A percentile compares a stretch with the other conserved stretches of the same genome.
Evolutionary conservation across 192 early-diverging fungal genomes (phyloP).

Genomic region (Mortierella claussenii): DNA sequence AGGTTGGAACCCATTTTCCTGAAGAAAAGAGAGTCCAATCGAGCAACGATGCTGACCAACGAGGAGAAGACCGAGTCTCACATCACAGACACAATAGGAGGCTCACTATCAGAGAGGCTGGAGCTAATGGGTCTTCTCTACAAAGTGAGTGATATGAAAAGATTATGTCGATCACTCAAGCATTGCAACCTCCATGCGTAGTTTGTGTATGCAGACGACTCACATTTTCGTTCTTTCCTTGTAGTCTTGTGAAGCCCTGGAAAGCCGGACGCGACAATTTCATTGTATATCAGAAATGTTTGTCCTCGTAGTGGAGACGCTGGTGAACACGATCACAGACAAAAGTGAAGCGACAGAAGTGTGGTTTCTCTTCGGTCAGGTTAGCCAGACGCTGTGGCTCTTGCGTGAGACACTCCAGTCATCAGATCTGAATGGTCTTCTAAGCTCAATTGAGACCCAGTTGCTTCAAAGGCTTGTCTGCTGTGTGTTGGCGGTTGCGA

Average conservation of each 20-base stretch:
- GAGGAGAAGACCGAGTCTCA: conserved; percentile 1
- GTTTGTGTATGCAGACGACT: too few species aligned
- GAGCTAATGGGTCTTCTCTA: conserved; percentile 51
- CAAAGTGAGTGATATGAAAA: conserved; percentile 49
- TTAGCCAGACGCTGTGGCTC: conserved; percentile 17
- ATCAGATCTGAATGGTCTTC: conserved; percentile 7
- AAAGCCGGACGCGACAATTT: conserved; percentile 43
- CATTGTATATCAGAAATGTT: conserved; percentile 52
- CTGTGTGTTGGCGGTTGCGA: conserved; percentile 30
- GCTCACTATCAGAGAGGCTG: conserved; percentile 47
- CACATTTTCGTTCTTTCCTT: too few species aligned
- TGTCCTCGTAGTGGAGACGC: conserved; percentile 28
- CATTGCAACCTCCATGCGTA: too few species aligned
- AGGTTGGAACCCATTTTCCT: conserved; percentile 48
- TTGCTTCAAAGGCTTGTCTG: conserved; percentile 33
- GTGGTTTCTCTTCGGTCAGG: conserved; percentile 42
- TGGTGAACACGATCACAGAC: conserved; percentile 38
- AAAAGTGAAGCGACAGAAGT: conserved; percentile 53
- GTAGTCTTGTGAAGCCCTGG: conserved; percentile 52
- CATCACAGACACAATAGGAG: conserved; percentile 27
- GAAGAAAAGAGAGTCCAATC: background rate
- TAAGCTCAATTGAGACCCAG: conserved; percentile 1
- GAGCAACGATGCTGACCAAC: background rate
- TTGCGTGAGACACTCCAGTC: conserved; percentile 36
- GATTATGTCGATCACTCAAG: too few species aligned